Base-by-base conservation (phyloP, 1,139 yeast genomes). In the Spathaspora sp. region DNA sequence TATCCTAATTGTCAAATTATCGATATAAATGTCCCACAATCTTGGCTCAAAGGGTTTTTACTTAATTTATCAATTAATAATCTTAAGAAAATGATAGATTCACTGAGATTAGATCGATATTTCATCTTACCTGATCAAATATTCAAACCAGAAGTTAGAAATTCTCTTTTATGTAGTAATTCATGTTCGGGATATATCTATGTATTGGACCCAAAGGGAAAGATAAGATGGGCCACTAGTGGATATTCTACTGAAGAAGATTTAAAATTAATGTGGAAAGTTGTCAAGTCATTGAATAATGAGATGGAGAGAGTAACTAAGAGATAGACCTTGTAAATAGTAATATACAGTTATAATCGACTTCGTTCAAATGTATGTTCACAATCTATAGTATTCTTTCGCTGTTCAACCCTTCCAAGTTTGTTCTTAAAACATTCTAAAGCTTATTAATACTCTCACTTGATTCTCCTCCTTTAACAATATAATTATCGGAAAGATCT, bases 171-270 rank as follows among this genome's bases (percentile, higher is more conserved):
- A 45, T 80, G 93, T 54, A 84, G 83, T 50, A 93, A 93, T 61
- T 78, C 81, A 41, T 87, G 86, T 55, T 81, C 95, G 1, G 98
- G 99, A 0, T 91, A 89, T 61, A 72, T 89, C 8, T 86, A 89
- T 56, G 70, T 93, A 15, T 75, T 93, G 33, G 99, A 93, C 58
- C 72, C 73, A 15, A 71, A 81, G 13, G 86, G 88, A 45, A 83
- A 78, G 56, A 84, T 93, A 43, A 74, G 99, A 57, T 93, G 98
- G 98, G 93, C 91, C 13, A 89, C 91, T 1, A 82, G 95, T 59
- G 99, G 99, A 1, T 78, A 76, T 43, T 86, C 96, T 2, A 73
- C 74, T 15, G 81, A 78, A 9, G 75, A 76, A 33, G 98, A 91
- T 55, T 67, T 72, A 43, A 67, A 70, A n/a, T 67, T 80, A 27